These are phyloP conservation scores for Isoetes taiwanensis DNA, from an alignment of 75 land plant species.

Conservation along the genomic window DNA sequence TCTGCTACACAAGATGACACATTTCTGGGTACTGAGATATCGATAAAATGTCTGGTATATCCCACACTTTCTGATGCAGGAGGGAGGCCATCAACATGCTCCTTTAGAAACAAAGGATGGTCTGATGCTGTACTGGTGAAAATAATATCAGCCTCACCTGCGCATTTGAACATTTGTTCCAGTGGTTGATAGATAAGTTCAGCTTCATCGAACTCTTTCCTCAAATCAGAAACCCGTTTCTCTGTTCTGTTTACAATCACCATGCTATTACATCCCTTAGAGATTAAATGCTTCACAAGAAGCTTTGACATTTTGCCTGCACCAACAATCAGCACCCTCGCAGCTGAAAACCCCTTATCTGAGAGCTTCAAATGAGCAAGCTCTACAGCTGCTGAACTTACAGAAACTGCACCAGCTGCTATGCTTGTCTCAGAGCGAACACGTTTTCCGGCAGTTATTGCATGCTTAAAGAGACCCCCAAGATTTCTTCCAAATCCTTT, in stretches of 20 bases:
- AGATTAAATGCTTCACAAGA: conserved; percentile 75
- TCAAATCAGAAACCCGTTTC: conserved; percentile 52
- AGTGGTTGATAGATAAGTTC: conserved; percentile 62
- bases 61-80: conserved; percentile 24
- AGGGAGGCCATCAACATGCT: conserved; percentile 48
- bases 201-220: conserved; percentile 44
- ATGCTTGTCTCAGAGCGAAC: conserved; percentile 75
- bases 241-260: conserved; percentile 63
- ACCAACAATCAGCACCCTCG: conserved; percentile 65
- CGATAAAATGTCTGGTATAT: conserved; percentile 59
- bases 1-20: conserved; percentile 62
- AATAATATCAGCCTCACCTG: conserved; percentile 77
- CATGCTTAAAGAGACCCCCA: conserved; percentile 71
- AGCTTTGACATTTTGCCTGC: conserved; percentile 97
- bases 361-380: conserved; percentile 74
- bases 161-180: conserved; percentile 41
- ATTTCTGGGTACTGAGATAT: conserved; percentile 91
- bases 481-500: conserved; percentile 77
- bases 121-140: conserved; percentile 95
- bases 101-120: conserved; percentile 50
- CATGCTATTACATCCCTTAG: conserved; percentile 76
- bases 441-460: conserved; percentile 81
- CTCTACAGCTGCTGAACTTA: conserved; percentile 93
- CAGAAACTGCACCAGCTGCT: conserved; percentile 81
- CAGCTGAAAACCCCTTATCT: conserved; percentile 23